Percentiles rank a stretch among this genome's conserved stretches.
Conservation (phyloP, 1,284 basidiomycete genomes). For the Trametes polyzona region DNA sequence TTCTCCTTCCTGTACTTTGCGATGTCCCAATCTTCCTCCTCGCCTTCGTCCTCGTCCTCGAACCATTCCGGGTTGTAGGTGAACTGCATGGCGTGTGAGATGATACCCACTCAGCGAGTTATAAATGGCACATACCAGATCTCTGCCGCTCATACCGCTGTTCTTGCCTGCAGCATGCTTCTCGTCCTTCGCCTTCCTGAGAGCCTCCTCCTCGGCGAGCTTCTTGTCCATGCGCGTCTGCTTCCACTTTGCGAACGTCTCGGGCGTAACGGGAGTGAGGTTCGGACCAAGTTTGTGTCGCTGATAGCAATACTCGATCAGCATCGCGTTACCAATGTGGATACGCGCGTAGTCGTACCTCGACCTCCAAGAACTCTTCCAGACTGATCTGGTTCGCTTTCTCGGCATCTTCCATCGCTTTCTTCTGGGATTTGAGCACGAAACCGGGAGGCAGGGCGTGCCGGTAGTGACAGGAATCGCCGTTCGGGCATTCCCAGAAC, state of each 20-base stretch:
- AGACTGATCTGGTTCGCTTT: constrained; percentile 91
- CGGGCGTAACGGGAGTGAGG: constrained; percentile 94
- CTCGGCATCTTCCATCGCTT: constrained; percentile 82
- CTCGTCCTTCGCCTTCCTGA: constrained; percentile 84
- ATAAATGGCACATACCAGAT: constrained; percentile 65
- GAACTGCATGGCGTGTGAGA: constrained; percentile 57
- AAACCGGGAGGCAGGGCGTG: constrained; percentile 97
- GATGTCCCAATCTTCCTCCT: constrained; percentile 77
- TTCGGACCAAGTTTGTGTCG: constrained; percentile 93
- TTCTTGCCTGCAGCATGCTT: constrained; percentile 90
- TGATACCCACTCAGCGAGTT: not conserved
- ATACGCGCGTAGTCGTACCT: constrained; percentile 55
- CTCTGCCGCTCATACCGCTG: constrained; percentile 93
- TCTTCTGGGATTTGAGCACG: constrained; percentile 90
- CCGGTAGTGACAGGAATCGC: constrained; percentile 90
- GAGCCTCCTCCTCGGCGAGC: constrained; percentile 80
- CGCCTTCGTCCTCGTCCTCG: constrained; percentile 82
- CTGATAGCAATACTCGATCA: constrained; percentile 42
- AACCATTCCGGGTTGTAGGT: constrained; percentile 97
- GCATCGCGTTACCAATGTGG: not conserved
- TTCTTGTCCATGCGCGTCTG: constrained; percentile 93
- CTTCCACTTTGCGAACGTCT: constrained; percentile 95
- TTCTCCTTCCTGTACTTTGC: constrained; percentile 63
- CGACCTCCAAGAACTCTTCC: constrained; percentile 97
- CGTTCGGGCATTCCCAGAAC: constrained; percentile 94